Evolutionary conservation across 441 rosid species (phyloP).

Genomic region (Breynia disticha): DNA sequence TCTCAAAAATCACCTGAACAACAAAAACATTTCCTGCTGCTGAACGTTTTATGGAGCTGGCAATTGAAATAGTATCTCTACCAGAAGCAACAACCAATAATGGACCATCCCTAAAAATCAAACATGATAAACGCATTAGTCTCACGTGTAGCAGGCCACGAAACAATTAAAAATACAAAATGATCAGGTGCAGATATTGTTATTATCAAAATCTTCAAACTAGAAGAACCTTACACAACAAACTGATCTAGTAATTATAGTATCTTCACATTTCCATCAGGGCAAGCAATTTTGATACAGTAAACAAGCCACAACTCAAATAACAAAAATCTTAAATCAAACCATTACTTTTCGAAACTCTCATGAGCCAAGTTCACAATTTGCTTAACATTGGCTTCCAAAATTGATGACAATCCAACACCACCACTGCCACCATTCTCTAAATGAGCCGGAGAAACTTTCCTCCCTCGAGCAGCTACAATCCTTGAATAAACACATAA

Average conservation of each 20-base stretch:
- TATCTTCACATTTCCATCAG: not conserved
- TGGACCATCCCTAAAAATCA: slow-evolving; percentile 68
- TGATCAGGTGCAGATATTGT: not conserved
- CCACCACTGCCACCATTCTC: slow-evolving; percentile 37
- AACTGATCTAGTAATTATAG: too few species aligned
- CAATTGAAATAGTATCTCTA: slow-evolving; percentile 63
- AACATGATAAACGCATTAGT: not conserved
- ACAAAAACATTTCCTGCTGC: slow-evolving; percentile 81
- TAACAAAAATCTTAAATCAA: slow-evolving; percentile 5
- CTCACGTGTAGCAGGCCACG: not conserved
- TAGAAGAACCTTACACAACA: too few species aligned
- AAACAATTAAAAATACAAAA: not conserved
- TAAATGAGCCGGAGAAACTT: slow-evolving; percentile 19
- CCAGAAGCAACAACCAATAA: slow-evolving; percentile 89
- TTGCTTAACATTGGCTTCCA: slow-evolving; percentile 73
- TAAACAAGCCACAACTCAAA: not conserved
- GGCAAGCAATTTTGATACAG: not conserved
- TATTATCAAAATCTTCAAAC: not conserved
- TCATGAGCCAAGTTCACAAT: slow-evolving; percentile 69
- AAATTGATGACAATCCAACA: slow-evolving; percentile 52
- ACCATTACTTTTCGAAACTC: slow-evolving; percentile 60
- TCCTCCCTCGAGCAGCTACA: slow-evolving; percentile 27
- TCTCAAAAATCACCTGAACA: slow-evolving; percentile 53
- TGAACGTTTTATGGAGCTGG: slow-evolving; percentile 73
- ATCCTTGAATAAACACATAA: slow-evolving; percentile 42